Evolutionary conservation across 306 rosid genomes (phyloP).

Genomic region (Castanopsis chinensis): DNA sequence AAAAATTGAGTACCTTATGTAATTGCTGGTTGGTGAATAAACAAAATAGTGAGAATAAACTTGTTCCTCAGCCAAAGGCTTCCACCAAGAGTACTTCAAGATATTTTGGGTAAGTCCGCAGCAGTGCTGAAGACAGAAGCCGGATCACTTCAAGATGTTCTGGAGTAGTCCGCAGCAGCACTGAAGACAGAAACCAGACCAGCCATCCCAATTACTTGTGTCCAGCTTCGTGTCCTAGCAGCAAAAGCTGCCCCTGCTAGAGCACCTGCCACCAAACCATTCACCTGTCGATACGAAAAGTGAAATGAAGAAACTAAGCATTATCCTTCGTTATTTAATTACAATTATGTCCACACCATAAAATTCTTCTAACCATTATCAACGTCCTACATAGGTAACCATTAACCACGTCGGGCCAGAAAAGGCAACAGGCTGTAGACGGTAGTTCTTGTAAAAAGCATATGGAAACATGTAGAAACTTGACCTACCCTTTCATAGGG

Average conservation of each 20-base stretch:
- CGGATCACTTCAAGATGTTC: conserved; percentile 41
- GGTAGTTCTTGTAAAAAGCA: background rate
- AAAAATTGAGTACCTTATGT: background rate
- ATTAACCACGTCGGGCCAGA: too few species aligned
- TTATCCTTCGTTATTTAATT: conserved; percentile 12
- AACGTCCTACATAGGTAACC: background rate
- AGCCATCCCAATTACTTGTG: conserved; percentile 57
- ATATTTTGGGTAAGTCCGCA: conserved; percentile 54
- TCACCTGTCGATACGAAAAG: conserved; percentile 46
- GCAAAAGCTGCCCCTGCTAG: conserved; percentile 74
- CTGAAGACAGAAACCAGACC: conserved; percentile 60
- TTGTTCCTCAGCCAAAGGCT: background rate
- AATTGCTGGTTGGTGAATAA: background rate
- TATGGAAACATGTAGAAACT: background rate
- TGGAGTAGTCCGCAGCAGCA: conserved; percentile 62
- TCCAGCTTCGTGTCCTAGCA: conserved; percentile 61
- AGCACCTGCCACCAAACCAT: conserved; percentile 79
- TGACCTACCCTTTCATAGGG: background rate
- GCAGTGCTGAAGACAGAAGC: conserved; percentile 62
- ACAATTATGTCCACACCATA: background rate
- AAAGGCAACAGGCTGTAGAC: background rate
- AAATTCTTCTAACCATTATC: background rate
- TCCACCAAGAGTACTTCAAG: conserved; percentile 19
- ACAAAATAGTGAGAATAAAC: background rate
- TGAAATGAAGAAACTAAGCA: background rate